Conservation (phyloP, 768 basidiomycete genomes). For the Leccinum subtestaceum region DNA sequence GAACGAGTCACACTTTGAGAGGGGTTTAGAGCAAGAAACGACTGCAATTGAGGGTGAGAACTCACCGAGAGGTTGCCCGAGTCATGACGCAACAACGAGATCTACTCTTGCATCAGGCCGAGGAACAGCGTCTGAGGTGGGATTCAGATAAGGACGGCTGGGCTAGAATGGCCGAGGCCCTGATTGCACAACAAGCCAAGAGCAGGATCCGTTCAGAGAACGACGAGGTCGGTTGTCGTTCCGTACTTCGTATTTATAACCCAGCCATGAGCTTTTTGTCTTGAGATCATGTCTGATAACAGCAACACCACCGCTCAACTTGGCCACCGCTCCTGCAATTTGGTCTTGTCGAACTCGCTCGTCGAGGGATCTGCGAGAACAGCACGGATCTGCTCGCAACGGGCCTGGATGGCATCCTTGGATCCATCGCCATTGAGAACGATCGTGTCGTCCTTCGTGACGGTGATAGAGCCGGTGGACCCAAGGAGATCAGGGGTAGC, state of each 20-base stretch:
- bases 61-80: too few species aligned
- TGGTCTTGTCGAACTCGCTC: slow-evolving; percentile 89
- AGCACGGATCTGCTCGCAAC: slow-evolving; percentile 93
- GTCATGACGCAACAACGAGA: slow-evolving; percentile 54
- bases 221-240: slow-evolving; percentile 42
- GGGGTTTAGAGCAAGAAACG: too few species aligned
- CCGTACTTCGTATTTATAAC: background rate
- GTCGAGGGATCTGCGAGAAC: slow-evolving; percentile 81
- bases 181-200: slow-evolving; percentile 48
- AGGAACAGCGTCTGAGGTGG: slow-evolving; percentile 62
- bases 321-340: slow-evolving; percentile 95
- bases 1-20: too few species aligned
- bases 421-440: slow-evolving; percentile 90
- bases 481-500: slow-evolving; percentile 88
- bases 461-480: slow-evolving; percentile 84
- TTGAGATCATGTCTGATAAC: slow-evolving; percentile 61
- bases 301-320: slow-evolving; percentile 93
- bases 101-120: slow-evolving; percentile 47
- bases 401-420: slow-evolving; percentile 85
- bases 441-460: slow-evolving; percentile 98
- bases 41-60: too few species aligned
- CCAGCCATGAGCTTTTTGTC: background rate
- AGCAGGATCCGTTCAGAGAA: slow-evolving; percentile 35
- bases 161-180: slow-evolving; percentile 64
- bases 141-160: slow-evolving; percentile 61